Evolutionary conservation across 192 early-diverging fungal species (phyloP).

Genomic region (Coemansia sp.): DNA sequence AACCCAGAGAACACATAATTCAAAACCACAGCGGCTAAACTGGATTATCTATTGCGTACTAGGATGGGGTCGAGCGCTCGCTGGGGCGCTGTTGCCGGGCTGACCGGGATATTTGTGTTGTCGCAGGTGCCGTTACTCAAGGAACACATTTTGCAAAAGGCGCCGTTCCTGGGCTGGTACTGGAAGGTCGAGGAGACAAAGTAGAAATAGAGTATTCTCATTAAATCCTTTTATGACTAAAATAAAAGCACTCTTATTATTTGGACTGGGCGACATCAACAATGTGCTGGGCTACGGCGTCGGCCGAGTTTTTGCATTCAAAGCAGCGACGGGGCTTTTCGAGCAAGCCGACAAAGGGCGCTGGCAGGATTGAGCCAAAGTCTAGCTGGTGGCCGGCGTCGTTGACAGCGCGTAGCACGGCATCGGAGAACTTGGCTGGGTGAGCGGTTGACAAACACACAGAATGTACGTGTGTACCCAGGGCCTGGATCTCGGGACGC

Average conservation of each 20-base stretch:
- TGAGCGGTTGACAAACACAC: conserved; percentile 88
- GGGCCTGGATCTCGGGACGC: conserved; percentile 15
- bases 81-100: conserved; percentile 46
- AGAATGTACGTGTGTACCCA: conserved; percentile 22
- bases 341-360: conserved; percentile 67
- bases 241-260: not conserved
- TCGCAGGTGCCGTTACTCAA: conserved; percentile 51
- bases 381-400: conserved; percentile 49
- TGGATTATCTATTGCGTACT: not conserved
- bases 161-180: conserved; percentile 51
- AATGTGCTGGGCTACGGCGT: conserved; percentile 44
- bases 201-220: too few relatives aligned
- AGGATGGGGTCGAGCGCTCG: conserved; percentile 43
- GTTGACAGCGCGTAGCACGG: conserved; percentile 76
- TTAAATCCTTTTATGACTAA: not conserved
- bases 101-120: conserved; percentile 39
- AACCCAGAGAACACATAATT: too few relatives aligned
- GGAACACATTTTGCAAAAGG: conserved; percentile 40
- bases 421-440: conserved; percentile 95
- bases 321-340: conserved; percentile 69
- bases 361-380: conserved; percentile 63
- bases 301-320: conserved; percentile 44
- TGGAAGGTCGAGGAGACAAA: conserved; percentile 45
- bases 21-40: too few relatives aligned
- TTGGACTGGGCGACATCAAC: conserved; percentile 4